These are phyloP conservation scores for Lenwebbia sp. DNA, from an alignment of 345 rosid genomes.

Conservation along the genomic window DNA sequence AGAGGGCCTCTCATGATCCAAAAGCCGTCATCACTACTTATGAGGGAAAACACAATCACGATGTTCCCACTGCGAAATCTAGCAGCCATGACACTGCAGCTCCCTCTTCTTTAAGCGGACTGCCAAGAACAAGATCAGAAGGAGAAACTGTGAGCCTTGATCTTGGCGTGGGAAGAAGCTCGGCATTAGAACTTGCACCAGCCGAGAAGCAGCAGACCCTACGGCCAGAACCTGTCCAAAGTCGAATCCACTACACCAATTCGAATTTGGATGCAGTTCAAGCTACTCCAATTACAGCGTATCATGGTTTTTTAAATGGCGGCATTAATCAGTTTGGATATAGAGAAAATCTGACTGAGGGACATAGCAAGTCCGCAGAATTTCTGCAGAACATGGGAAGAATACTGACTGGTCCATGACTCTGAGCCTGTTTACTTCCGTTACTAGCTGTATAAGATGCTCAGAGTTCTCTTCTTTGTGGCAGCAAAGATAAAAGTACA, in stretches of 20 bases:
- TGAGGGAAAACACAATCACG: constrained; percentile 98
- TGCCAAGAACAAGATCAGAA: constrained; percentile 49
- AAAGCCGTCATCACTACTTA: constrained; percentile 98
- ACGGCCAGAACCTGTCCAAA: constrained; percentile 26
- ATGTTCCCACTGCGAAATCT: constrained; percentile 69
- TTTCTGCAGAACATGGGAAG: constrained; percentile 55
- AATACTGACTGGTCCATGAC: constrained; percentile 65
- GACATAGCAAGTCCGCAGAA: constrained; percentile 22
- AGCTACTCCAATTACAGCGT: constrained; percentile 30
- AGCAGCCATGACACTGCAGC: constrained; percentile 60
- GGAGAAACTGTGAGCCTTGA: constrained; percentile 69
- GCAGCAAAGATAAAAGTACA: neutral
- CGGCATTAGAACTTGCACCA: constrained; percentile 33
- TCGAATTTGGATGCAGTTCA: constrained; percentile 45
- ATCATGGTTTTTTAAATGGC: constrained; percentile 49
- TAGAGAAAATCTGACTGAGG: constrained; percentile 43
- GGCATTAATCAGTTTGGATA: constrained; percentile 45
- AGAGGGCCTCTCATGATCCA: constrained; percentile 98
- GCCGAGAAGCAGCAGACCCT: constrained; percentile 9
- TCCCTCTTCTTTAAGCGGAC: constrained; percentile 22
- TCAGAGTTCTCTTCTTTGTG: neutral
- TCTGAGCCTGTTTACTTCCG: neutral
- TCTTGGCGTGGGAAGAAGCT: constrained; percentile 76
- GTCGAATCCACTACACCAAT: constrained; percentile 28
- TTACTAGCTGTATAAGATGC: neutral